Evolutionary conservation across 768 basidiomycete species (phyloP), one percentile per base, ranked within the genome.

Genomic region (Xanthoconium stramineum): DNA sequence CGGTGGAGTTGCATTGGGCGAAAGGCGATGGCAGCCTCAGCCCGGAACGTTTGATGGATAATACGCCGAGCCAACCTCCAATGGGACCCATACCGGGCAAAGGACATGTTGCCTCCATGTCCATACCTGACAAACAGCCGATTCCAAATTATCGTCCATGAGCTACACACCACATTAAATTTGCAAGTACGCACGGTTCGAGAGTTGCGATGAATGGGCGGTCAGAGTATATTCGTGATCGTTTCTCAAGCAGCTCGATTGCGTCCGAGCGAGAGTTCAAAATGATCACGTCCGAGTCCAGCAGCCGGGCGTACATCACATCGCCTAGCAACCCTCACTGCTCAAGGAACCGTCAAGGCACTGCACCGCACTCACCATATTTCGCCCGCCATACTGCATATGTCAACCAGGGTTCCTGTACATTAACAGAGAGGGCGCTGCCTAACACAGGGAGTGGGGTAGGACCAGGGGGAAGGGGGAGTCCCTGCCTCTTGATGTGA

Each of bases 61-160:
- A 60, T 60, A n/a, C 59, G 59, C 14, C 59, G 52, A 12, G 52
- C 51, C 35, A 61, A 42, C 43, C 57, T 52, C 60, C 57, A 61
- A n/a, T 46, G 50, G 17, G 47, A 20, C 24, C 47, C 47, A 46
- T 20, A 14, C 9, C 24, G 36, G 5, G n/a, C 6, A 17, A 49
- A 29, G 12, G 14, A 3, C 10, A 38, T 6, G 17, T 38, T n/a
- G 24, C 24, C 24, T 24, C 24, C 24, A 24, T 24, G 24, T 24
- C 24, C 24, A 4, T 24, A 24, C 24, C 24, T 6, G 5, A 2
- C 19, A 4, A 15, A 8, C 15, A 15, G 38, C 17, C 9, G 38
- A n/a, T 39, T n/a, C 17, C 4, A n/a, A 39, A 39, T n/a, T n/a
- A 39, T n/a, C 7, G 38, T n/a, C 17, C 24, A 24, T 24, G 24